Base-by-base conservation (phyloP, 2,329 filamentous ascomycete species). In the Sporothrix sp. region DNA sequence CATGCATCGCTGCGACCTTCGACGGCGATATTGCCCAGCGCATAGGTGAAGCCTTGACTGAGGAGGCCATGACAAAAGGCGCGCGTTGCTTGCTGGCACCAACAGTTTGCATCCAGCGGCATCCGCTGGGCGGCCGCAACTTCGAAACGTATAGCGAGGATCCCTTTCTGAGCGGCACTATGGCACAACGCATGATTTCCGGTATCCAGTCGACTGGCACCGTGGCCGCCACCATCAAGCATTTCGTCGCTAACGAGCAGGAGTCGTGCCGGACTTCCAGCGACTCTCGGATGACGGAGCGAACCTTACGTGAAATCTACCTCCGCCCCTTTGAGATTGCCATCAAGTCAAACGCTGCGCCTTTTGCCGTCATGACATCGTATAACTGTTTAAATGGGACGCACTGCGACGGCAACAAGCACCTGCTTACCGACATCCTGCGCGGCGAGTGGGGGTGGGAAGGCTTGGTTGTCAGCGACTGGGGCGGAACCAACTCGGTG, bases 111-210 rank as follows among this genome's bases (percentile, higher is more conserved):
- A 83, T 88, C 71, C 87, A 93, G 60, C 78, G 87, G 13, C 85
- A 85, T 46, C 87, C 87, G 0, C 73, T 93, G 0, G 87, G 87
- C 20, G 87, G 87, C 14, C 77, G 87, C 53, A 89, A 89, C 56
- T 94, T 93, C 58, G 87, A 94, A 66, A 89, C 85, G 0, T 93
- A 88, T 63, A 87, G 85, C 0, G 87, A 93, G 64, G 87, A 93
- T 58, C 87, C 87, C 0, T 75, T 84, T 10, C 73, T 94, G 4
- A 86, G 85, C 0, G 85, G 85, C 30, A 84, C 81, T 54, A 68
- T 89, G 55, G 83, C 84, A 10, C 78, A 82, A 1, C 75, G 83
- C 52, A 85, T 85, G 55, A 82, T 87, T 60, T 79, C 77, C 39
- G 85, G 84, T 8, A 70, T 86, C 49, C 87, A 93, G 61, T 81